Evolutionary conservation across 306 rosid species (phyloP).

Genomic region (Dicorynia guianensis): DNA sequence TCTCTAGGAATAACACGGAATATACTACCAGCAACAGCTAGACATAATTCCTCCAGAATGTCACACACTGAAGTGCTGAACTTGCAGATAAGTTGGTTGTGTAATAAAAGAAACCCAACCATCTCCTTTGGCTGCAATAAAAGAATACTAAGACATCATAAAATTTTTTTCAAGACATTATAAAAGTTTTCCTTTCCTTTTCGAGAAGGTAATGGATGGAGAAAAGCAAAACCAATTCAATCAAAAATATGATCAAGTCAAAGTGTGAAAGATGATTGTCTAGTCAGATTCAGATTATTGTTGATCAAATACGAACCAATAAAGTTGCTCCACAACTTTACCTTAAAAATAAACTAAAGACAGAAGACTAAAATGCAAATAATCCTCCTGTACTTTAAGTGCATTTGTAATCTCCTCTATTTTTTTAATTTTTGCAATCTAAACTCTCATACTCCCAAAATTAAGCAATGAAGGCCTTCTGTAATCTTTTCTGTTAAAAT

Average conservation of each 20-base stretch:
- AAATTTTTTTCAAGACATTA: slow-evolving; percentile 30
- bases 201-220: neutral
- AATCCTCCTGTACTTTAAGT: no score
- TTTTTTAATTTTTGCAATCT: no score
- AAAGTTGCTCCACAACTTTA: no score
- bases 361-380: neutral
- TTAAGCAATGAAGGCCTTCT: no score
- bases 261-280: slow-evolving; percentile 14
- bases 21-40: slow-evolving; percentile 74
- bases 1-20: slow-evolving; percentile 80
- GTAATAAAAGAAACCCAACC: slow-evolving; percentile 76
- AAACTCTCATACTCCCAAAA: no score
- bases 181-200: slow-evolving; percentile 12
- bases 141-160: slow-evolving; percentile 37
- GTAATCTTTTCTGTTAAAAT: no score
- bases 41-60: slow-evolving; percentile 89
- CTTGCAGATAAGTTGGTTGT: slow-evolving; percentile 95
- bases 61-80: slow-evolving; percentile 69
- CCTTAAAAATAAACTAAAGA: neutral
- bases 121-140: slow-evolving; percentile 90
- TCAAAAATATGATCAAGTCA: slow-evolving; percentile 26
- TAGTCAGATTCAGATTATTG: neutral
- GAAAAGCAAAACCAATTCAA: slow-evolving; percentile 22
- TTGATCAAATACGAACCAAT: neutral
- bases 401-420: no score